Percentiles rank a stretch among this genome's conserved stretches.
These are phyloP conservation scores for Salvia miltiorrhiza DNA, from an alignment of 257 asterid genomes.

Conservation along the genomic window DNA sequence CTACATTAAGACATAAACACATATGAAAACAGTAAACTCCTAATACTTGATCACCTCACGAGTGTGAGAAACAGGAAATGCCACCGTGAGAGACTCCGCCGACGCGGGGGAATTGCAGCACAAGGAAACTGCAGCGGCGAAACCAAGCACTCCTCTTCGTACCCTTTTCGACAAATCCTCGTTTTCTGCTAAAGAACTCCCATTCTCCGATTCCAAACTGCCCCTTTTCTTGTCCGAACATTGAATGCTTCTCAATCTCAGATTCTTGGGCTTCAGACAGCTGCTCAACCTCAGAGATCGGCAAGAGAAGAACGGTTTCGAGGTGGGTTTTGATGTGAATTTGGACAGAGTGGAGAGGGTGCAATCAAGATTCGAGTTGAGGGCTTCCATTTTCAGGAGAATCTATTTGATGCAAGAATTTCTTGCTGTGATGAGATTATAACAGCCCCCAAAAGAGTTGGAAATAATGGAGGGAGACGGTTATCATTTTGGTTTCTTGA, in stretches of 20 bases:
- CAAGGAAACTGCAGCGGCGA: constrained; percentile 66
- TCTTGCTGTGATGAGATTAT: not conserved
- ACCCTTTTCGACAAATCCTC: constrained; percentile 45
- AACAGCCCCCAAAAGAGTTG: not conserved
- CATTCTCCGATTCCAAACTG: constrained; percentile 10
- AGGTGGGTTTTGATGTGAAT: constrained; percentile 38
- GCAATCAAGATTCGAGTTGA: constrained; percentile 47
- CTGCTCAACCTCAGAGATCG: constrained; percentile 24
- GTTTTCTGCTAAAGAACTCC: constrained; percentile 13
- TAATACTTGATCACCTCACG: constrained; percentile 55
- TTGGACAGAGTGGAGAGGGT: constrained; percentile 32
- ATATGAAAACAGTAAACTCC: not conserved
- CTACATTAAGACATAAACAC: not conserved
- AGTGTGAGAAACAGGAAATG: constrained; percentile 86
- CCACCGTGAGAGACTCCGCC: constrained; percentile 81
- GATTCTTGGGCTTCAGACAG: constrained; percentile 24
- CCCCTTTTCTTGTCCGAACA: constrained; percentile 26
- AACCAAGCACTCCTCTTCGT: constrained; percentile 58
- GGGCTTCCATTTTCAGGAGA: constrained; percentile 49
- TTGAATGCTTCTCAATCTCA: constrained; percentile 14
- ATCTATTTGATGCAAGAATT: not conserved
- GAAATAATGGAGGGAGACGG: constrained; percentile 5
- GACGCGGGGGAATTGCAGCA: constrained; percentile 54
- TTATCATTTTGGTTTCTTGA: not conserved
- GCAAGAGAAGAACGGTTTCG: constrained; percentile 32